These are phyloP conservation scores for Paraconiothyrium sp. DNA, from an alignment of 2,329 filamentous ascomycete genomes.

Conservation along the genomic window DNA sequence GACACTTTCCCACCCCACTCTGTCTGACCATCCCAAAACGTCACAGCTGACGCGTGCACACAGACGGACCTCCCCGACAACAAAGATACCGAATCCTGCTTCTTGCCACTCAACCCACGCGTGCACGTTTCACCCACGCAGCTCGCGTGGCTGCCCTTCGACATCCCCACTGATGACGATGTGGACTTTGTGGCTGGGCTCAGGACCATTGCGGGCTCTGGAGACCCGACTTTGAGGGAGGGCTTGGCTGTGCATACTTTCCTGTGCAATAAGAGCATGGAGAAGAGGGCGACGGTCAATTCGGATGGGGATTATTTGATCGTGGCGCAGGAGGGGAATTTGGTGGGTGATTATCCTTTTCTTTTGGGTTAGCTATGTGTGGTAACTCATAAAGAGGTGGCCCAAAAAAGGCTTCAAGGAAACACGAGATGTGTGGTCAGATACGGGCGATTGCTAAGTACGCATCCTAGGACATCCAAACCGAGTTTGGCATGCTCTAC, in stretches of 20 bases:
- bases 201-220: conserved; percentile 50
- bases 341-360: conserved; percentile 46
- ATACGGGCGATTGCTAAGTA: background rate
- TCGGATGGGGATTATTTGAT: conserved; percentile 79
- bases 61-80: conserved; percentile 50
- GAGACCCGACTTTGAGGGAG: conserved; percentile 49
- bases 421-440: background rate
- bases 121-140: conserved; percentile 51
- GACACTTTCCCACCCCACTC: background rate
- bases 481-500: conserved; percentile 77
- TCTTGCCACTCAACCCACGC: conserved; percentile 46
- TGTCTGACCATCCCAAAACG: conserved; percentile 13
- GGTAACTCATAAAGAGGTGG: background rate
- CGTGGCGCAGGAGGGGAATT: conserved; percentile 75
- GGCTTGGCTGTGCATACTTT: conserved; percentile 49
- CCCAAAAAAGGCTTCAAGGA: background rate
- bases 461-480: conserved; percentile 68
- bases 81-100: conserved; percentile 47
- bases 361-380: too few relatives aligned
- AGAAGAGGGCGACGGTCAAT: conserved; percentile 60
- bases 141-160: conserved; percentile 49
- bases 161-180: conserved; percentile 42
- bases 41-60: conserved; percentile 35
- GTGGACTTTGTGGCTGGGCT: conserved; percentile 47
- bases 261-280: conserved; percentile 49